These are phyloP conservation scores for Beauveria sp. DNA, from an alignment of 2,329 filamentous ascomycete species.

Conservation along the genomic window DNA sequence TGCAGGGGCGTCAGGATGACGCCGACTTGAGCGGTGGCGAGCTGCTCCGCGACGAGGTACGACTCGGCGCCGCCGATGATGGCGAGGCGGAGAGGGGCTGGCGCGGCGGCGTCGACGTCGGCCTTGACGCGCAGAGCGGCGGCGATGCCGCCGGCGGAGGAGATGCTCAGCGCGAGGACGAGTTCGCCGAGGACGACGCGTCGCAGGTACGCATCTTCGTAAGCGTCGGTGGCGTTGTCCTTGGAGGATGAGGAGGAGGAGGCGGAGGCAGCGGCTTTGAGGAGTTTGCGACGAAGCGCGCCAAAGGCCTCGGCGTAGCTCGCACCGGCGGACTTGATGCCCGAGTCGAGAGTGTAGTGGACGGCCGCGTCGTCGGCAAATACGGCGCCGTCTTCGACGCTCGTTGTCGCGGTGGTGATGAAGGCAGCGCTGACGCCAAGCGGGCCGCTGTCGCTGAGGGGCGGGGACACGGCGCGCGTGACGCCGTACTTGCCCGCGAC, in stretches of 20 bases:
- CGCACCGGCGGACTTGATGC: slow-evolving; percentile 31
- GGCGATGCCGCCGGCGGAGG: slow-evolving; percentile 57
- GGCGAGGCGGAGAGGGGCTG: slow-evolving; percentile 37
- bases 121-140: slow-evolving; percentile 51
- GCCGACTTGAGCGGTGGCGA: slow-evolving; percentile 48
- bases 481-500: slow-evolving; percentile 48
- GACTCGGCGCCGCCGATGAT: slow-evolving; percentile 58
- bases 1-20: slow-evolving; percentile 55
- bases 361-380: slow-evolving; percentile 48
- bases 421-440: slow-evolving; percentile 54
- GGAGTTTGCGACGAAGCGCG: slow-evolving; percentile 43
- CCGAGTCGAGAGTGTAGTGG: slow-evolving; percentile 49
- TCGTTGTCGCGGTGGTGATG: slow-evolving; percentile 39
- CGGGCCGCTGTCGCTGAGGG: slow-evolving; percentile 36
- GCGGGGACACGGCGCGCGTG: slow-evolving; percentile 51
- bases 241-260: slow-evolving; percentile 25
- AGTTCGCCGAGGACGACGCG: slow-evolving; percentile 46
- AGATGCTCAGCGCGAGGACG: slow-evolving; percentile 49
- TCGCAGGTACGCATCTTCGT: slow-evolving; percentile 42
- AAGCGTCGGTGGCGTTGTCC: slow-evolving; percentile 31
- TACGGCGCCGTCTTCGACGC: slow-evolving; percentile 40
- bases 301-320: slow-evolving; percentile 50
- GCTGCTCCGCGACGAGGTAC: slow-evolving; percentile 48
- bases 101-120: slow-evolving; percentile 38
- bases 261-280: slow-evolving; percentile 39